Percentiles rank a stretch among this genome's conserved stretches.
These are phyloP conservation scores for Suillus paluster DNA, from an alignment of 768 basidiomycete species.

Conservation along the genomic window DNA sequence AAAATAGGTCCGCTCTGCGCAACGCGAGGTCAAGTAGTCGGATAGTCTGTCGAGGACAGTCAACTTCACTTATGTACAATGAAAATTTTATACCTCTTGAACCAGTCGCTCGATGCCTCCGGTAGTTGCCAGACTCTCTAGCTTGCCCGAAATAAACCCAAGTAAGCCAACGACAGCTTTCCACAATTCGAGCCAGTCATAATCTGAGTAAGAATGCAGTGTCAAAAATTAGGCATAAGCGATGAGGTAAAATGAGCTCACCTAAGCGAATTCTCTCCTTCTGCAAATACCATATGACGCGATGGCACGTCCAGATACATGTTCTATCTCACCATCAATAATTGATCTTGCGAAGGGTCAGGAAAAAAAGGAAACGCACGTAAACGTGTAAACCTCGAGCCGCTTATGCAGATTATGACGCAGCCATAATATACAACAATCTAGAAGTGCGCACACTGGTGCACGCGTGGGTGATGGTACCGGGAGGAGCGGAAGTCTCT, in stretches of 20 bases:
- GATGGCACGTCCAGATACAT: slow-evolving; percentile 58
- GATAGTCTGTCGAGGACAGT: slow-evolving; percentile 44
- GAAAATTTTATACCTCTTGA: slow-evolving; percentile 50
- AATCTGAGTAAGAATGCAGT: slow-evolving; percentile 44
- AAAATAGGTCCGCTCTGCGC: slow-evolving; percentile 54
- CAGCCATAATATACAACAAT: slow-evolving; percentile 71
- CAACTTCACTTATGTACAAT: not conserved
- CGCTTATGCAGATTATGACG: slow-evolving; percentile 71
- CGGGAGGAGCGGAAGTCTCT: slow-evolving; percentile 61
- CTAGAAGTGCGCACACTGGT: slow-evolving; percentile 62
- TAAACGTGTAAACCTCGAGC: slow-evolving; percentile 59
- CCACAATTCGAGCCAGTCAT: slow-evolving; percentile 73
- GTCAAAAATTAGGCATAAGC: slow-evolving; percentile 2
- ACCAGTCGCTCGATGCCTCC: slow-evolving; percentile 57
- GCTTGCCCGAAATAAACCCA: slow-evolving; percentile 57
- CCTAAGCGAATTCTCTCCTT: slow-evolving; percentile 57
- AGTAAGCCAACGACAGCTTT: slow-evolving; percentile 56
- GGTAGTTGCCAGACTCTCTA: slow-evolving; percentile 55
- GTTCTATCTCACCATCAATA: slow-evolving; percentile 40
- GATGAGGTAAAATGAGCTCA: slow-evolving; percentile 29
- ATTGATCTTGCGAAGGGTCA: not conserved
- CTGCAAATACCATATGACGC: slow-evolving; percentile 61
- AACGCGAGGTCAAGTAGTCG: slow-evolving; percentile 56
- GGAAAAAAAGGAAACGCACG: slow-evolving; percentile 41
- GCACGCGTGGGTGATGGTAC: slow-evolving; percentile 42